phyloP scores from a whole-genome alignment of 2,329 filamentous ascomycete species.

The Aspergillus sojae region DNA sequence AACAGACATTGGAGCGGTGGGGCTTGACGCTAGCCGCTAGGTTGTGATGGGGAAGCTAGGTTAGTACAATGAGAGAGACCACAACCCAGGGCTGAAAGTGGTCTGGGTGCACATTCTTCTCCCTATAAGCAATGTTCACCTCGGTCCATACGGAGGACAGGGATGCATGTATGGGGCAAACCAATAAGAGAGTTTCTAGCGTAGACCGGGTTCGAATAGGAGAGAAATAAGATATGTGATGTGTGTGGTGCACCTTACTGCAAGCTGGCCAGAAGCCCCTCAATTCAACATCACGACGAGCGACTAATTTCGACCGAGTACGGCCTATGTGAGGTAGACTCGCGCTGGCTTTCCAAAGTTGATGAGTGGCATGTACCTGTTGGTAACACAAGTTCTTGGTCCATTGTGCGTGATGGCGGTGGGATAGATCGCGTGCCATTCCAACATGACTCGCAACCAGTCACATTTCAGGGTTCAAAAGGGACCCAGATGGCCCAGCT shows the following conservation, averaged over 20 bases:
- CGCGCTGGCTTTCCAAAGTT: neutral
- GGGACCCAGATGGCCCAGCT: neutral
- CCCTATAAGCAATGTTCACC: neutral
- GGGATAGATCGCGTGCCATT: constrained; percentile 17
- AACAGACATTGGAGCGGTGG: neutral
- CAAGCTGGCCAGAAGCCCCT: neutral
- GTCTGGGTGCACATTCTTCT: constrained; percentile 4
- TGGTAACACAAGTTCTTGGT: constrained; percentile 2
- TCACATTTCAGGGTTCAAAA: constrained; percentile 17
- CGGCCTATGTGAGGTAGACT: neutral
- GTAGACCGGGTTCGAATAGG: neutral
- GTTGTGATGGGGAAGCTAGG: neutral
- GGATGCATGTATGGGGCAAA: neutral
- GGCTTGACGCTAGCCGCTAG: neutral
- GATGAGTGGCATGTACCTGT: neutral
- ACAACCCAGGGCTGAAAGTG: constrained; percentile 2
- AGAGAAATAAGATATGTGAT: neutral
- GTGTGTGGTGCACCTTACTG: neutral
- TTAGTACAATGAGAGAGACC: constrained; percentile 2
- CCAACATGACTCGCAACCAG: constrained; percentile 14
- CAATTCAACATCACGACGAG: neutral
- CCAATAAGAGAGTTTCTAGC: neutral
- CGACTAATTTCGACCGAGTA: neutral
- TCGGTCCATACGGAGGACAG: neutral
- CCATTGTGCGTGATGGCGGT: constrained; percentile 6